Evolutionary conservation across 768 basidiomycete species (phyloP), one percentile per base, ranked within the genome.

Genomic region (Rhodocollybia butyracea): DNA sequence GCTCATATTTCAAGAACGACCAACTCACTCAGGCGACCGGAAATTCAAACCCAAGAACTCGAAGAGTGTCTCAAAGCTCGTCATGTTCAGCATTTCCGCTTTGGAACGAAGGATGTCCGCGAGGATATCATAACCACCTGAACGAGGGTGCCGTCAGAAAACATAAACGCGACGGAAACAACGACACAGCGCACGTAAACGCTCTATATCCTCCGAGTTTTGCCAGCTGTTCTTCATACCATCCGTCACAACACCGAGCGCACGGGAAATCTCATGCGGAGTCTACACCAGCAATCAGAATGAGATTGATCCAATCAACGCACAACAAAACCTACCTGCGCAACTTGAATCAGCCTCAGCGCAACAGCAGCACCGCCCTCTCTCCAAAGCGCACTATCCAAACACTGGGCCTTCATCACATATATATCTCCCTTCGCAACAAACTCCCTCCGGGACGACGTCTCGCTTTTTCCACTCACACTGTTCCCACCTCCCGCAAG

Each of bases 131-230:
- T 95, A 98, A 10, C 93, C 94, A 52, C 86, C 92, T 94, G 55
- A 8, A n/a, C 46, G 51, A 46, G 22, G 56, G 27, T 47, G 51
- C 30, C 24, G 54, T 47, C n/a, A 24, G n/a, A 5, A 48, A 19
- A 34, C 36, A 29, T 21, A 11, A 48, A 4, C 30, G 19, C 32
- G 5, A 36, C 13, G 13, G 2, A 42, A 39, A 34, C 30, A 17
- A n/a, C 15, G 39, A 42, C 13, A 40, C n/a, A 3, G 12, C 88
- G 63, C 61, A 94, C 93, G 84, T 52, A 94, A 71, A 31, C 87
- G 77, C 65, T 96, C 94, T 87, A 95, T 93, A 61, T 97, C 95
- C 65, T 95, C 94, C 32, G 91, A 94, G 63, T 92, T 93, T 63
- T 91, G 83, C 95, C 95, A 98, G 61, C 84, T 90, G 60, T 89